Evolutionary conservation across 2,329 filamentous ascomycete species (phyloP), one percentile per base, ranked within the genome.

Genomic region (Colletotrichum liaoningense): DNA sequence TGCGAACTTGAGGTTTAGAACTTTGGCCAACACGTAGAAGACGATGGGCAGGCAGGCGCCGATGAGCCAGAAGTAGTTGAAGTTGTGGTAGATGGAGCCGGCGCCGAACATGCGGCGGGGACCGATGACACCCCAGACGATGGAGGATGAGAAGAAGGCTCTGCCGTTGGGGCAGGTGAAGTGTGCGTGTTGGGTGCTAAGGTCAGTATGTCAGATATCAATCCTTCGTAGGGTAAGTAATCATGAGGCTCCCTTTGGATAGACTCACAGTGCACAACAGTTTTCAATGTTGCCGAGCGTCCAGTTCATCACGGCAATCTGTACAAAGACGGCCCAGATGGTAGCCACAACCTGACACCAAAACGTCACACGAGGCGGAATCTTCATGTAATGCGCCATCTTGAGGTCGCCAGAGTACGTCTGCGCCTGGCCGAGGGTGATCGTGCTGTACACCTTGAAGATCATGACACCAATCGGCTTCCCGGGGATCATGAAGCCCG

Each of bases 281-380:
- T 84, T 81, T 3, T 82, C 75, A 68, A 92, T 90, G 55, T 86
- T 82, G 22, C 81, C 80, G 75, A 79, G 77, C 68, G 80, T 8
- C 82, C 78, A 63, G 81, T 75, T 0, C 80, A 82, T 14, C 76
- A 83, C 33, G 80, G 75, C 24, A 52, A 87, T 81, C 74, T 88
- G 86, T 16, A 87, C 84, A 57, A 87, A 79, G 24, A 81, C 82
- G 9, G 83, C 70, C 67, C 70, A 73, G 5, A 89, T 79, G 11
- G 88, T 88, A 3, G 89, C 90, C 35, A 91, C 89, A 3, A 92
- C 83, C 75, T 92, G 90, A 3, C 88, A 88, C 78, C 91, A 89
- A 81, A 92, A 91, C 9, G 91, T 86, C 0, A 86, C 83, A 5
- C 87, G 86, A 1, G 90, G 90, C 0, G 90, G 88, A 0, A 92